Conservation (phyloP, 495 filamentous ascomycete species). For the Penicillium psychrofluorescens region DNA sequence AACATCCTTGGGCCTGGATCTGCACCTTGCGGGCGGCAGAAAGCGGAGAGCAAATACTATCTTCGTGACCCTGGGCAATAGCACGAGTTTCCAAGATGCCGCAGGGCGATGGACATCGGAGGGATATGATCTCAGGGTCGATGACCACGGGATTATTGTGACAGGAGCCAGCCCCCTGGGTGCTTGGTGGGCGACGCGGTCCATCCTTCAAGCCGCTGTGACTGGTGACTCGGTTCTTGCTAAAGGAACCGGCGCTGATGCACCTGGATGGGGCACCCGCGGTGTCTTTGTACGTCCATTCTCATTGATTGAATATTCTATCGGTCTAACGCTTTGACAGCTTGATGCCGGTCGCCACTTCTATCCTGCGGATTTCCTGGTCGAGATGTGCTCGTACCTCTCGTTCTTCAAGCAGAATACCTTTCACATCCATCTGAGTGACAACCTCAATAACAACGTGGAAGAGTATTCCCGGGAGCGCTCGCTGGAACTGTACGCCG, state of each 20-base stretch:
- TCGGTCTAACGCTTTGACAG: neutral
- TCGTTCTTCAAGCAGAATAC: slow-evolving; percentile 50
- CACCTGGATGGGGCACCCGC: slow-evolving; percentile 39
- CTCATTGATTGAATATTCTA: too few relatives aligned
- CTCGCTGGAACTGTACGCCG: slow-evolving; percentile 34
- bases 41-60: slow-evolving; percentile 20
- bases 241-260: slow-evolving; percentile 31
- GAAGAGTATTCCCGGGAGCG: slow-evolving; percentile 24
- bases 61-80: slow-evolving; percentile 37
- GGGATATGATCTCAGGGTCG: slow-evolving; percentile 36
- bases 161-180: slow-evolving; percentile 44
- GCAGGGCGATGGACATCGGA: slow-evolving; percentile 37
- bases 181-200: slow-evolving; percentile 48
- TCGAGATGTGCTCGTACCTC: slow-evolving; percentile 44
- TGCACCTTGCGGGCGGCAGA: slow-evolving; percentile 12
- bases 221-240: slow-evolving; percentile 23
- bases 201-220: slow-evolving; percentile 40
- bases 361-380: slow-evolving; percentile 42
- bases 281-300: slow-evolving; percentile 30
- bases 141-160: slow-evolving; percentile 30
- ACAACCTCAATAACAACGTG: slow-evolving; percentile 41
- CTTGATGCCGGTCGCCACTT: slow-evolving; percentile 44
- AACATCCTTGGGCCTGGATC: slow-evolving; percentile 15
- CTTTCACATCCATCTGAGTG: slow-evolving; percentile 46
- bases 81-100: slow-evolving; percentile 30